Percentiles rank a stretch among this genome's conserved stretches.
Conservation (phyloP, 257 asterid species). For the Gentiana dahurica region DNA sequence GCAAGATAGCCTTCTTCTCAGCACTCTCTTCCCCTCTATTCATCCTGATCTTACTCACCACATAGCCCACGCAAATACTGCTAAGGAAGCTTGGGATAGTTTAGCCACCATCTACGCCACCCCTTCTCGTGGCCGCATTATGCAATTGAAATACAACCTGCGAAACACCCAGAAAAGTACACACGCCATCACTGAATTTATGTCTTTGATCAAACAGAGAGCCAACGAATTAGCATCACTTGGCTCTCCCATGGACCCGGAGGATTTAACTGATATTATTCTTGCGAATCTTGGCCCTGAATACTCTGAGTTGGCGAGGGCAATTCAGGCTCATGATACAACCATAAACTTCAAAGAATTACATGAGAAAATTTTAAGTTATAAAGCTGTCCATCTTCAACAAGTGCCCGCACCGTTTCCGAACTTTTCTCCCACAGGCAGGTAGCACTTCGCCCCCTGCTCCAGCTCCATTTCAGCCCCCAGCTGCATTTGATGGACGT, state of each 20-base stretch:
- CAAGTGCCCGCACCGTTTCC: no score
- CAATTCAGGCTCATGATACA: background rate
- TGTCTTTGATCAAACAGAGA: background rate
- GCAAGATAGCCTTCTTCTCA: no score
- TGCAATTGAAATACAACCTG: background rate
- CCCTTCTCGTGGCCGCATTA: background rate
- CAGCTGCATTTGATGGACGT: no score
- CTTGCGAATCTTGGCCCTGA: background rate
- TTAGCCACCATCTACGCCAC: background rate
- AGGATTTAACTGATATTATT: background rate
- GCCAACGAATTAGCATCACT: conserved; percentile 1
- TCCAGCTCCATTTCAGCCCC: no score
- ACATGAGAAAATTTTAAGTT: background rate
- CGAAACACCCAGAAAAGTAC: background rate
- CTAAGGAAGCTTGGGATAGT: no score
- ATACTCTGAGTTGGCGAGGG: background rate
- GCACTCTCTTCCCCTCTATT: no score
- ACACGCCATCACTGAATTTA: background rate
- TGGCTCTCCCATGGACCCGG: background rate
- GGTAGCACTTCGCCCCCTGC: no score
- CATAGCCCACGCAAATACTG: no score
- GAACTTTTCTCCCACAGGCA: no score
- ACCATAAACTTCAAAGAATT: background rate
- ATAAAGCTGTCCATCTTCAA: no score
- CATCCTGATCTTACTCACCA: no score